Evolutionary conservation across 306 rosid genomes (phyloP).

Genomic region (Prosopis cineraria): DNA sequence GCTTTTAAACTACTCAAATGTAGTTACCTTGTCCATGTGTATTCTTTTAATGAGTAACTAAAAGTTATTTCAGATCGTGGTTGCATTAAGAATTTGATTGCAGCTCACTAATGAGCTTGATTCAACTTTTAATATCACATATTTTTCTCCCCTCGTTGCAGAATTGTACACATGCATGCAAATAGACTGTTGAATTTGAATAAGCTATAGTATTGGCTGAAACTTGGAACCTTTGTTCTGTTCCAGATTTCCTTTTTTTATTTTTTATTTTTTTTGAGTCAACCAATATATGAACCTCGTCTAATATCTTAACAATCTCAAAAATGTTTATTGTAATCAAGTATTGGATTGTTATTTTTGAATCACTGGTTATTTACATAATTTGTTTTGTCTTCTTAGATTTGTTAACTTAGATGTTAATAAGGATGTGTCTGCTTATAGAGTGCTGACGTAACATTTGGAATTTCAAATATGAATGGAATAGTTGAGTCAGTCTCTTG

Average conservation of each 20-base stretch:
- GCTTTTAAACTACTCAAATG: background rate
- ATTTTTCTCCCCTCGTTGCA: background rate
- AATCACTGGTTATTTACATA: background rate
- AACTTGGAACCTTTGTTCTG: background rate
- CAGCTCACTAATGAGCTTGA: background rate
- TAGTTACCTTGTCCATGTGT: background rate
- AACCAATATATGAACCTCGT: background rate
- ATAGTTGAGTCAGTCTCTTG: constrained; percentile 18
- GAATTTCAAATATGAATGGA: constrained; percentile 3
- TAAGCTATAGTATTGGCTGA: background rate
- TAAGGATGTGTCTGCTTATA: background rate
- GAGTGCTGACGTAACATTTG: constrained; percentile 2
- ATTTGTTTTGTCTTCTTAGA: constrained; percentile 3
- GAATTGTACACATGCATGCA: background rate
- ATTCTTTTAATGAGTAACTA: background rate
- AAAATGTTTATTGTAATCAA: constrained; percentile 1
- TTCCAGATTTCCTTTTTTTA: no score
- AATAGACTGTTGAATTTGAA: background rate
- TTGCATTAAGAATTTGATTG: background rate
- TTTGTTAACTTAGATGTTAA: constrained; percentile 2
- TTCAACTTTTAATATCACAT: background rate
- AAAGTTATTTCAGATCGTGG: background rate
- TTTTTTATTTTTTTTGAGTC: background rate
- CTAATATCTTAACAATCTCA: background rate
- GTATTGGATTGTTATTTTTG: background rate